Evolutionary conservation across 2,329 filamentous ascomycete genomes (phyloP), one percentile per base, ranked within the genome.

Genomic region (Fusarium nygamai): DNA sequence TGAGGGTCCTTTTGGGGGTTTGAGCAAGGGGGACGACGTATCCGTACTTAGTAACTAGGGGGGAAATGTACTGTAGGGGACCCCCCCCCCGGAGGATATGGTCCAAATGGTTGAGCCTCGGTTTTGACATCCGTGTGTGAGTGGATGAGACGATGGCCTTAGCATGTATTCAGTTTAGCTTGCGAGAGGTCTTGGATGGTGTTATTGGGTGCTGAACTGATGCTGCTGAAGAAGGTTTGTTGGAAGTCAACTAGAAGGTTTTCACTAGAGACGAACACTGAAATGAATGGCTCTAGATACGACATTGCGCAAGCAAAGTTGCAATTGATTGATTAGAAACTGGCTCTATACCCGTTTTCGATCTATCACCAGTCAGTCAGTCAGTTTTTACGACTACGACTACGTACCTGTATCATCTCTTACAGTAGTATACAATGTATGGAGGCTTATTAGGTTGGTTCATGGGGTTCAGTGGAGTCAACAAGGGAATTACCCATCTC

Each of bases 191-290:
- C 43, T 13, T 54, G 36, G n/a, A 24, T 69, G 29, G 38, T 50
- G 22, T 34, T 50, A 22, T 41, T 65, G 27, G 34, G 51, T 38
- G 34, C 20, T 54, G 33, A 24, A 38, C 34, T 22, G 34, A 29
- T 56, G 51, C 24, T 46, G 41, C 31, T 24, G 36, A 54, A 66
- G 29, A 70, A 59, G 27, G 53, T 36, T 27, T 27, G 27, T 50
- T 60, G 50, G 66, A 66, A 66, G 47, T 63, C 27, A 47, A 50
- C 41, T 70, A 70, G 66, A 70, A 66, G 53, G 36, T 70, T 70
- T 70, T 29, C 12, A 39, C 60, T 59, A 39, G 47, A 36, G 47
- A 66, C 54, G 41, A 58, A 59, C 46, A 48, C 22, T 38, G 24
- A 44, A 48, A 48, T 65, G 44, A 54, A 39, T 20, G 46, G 36